These are phyloP conservation scores for Tolypocladium guangdongense DNA, from an alignment of 2,329 filamentous ascomycete genomes.

Conservation along the genomic window DNA sequence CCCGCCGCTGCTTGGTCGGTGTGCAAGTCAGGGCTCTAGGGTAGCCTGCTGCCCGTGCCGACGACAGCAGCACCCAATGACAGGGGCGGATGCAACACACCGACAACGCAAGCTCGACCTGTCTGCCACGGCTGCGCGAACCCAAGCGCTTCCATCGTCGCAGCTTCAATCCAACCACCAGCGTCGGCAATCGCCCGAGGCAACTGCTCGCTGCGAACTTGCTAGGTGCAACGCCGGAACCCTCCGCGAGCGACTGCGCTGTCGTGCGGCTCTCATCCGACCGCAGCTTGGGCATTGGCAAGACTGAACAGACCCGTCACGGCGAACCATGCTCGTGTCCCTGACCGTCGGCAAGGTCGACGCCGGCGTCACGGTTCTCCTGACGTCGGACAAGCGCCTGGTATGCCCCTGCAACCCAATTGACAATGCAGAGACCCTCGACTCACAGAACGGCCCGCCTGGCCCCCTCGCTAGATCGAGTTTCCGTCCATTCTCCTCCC, in stretches of 20 bases:
- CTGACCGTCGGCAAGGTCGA: slow-evolving; percentile 99
- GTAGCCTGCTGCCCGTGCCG: too few relatives aligned
- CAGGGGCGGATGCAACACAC: background rate
- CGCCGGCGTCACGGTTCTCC: slow-evolving; percentile 89
- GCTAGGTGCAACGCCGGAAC: background rate
- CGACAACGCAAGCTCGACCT: background rate
- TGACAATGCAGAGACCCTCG: background rate
- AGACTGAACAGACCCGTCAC: too few relatives aligned
- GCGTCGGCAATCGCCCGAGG: background rate
- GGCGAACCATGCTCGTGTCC: slow-evolving; percentile 71
- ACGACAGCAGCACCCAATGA: background rate
- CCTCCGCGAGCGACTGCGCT: too few relatives aligned
- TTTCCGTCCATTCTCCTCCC: slow-evolving; percentile 96
- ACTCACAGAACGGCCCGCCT: slow-evolving; percentile 6
- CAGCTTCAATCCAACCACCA: background rate
- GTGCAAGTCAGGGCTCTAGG: too few relatives aligned
- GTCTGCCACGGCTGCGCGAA: background rate
- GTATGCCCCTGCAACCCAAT: slow-evolving; percentile 38
- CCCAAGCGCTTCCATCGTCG: background rate
- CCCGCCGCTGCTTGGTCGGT: too few relatives aligned
- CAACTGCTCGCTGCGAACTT: background rate
- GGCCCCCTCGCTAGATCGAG: slow-evolving; percentile 61
- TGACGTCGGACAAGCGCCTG: slow-evolving; percentile 93
- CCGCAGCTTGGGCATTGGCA: too few relatives aligned
- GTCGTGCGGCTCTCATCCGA: too few relatives aligned